These are phyloP conservation scores for Apiotrichum laibachii DNA, from an alignment of 1,284 basidiomycete genomes.

Conservation along the genomic window DNA sequence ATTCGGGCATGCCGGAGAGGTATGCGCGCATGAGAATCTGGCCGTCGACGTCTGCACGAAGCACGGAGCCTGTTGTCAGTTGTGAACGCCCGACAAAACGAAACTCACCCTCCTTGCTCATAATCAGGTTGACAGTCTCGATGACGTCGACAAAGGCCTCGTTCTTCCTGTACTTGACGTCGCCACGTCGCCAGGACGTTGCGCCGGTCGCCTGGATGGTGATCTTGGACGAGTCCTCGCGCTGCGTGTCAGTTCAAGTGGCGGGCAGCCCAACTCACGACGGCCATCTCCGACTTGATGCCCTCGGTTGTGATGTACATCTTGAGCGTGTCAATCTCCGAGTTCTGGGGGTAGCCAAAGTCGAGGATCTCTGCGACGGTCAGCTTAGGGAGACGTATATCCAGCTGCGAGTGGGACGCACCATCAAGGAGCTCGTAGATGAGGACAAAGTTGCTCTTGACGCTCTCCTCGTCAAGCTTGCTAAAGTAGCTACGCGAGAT, in stretches of 20 bases:
- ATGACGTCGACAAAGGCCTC: slow-evolving; percentile 98
- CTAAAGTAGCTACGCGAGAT: slow-evolving; percentile 95
- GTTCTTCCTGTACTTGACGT: slow-evolving; percentile 98
- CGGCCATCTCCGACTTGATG: slow-evolving; percentile 74
- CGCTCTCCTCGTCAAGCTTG: slow-evolving; percentile 93
- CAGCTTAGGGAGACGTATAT: background rate
- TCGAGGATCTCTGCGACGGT: slow-evolving; percentile 80
- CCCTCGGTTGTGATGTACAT: slow-evolving; percentile 98
- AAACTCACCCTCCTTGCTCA: slow-evolving; percentile 84
- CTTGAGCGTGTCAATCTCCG: slow-evolving; percentile 95
- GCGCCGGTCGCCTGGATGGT: slow-evolving; percentile 93
- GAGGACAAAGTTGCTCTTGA: slow-evolving; percentile 98
- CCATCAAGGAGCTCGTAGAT: slow-evolving; percentile 96
- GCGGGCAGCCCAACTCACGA: slow-evolving; percentile 57
- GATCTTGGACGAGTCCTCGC: slow-evolving; percentile 92
- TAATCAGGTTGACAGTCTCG: slow-evolving; percentile 91
- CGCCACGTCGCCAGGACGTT: slow-evolving; percentile 86
- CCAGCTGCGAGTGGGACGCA: slow-evolving; percentile 46
- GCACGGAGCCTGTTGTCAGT: slow-evolving; percentile 64
- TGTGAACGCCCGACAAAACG: background rate
- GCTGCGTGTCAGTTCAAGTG: slow-evolving; percentile 51
- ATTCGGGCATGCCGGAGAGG: slow-evolving; percentile 90
- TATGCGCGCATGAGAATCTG: slow-evolving; percentile 98
- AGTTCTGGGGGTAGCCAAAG: slow-evolving; percentile 99
- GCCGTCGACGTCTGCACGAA: slow-evolving; percentile 97